These are phyloP conservation scores for Holtermanniella nyarrowii DNA, from an alignment of 768 basidiomycete genomes.

Conservation along the genomic window DNA sequence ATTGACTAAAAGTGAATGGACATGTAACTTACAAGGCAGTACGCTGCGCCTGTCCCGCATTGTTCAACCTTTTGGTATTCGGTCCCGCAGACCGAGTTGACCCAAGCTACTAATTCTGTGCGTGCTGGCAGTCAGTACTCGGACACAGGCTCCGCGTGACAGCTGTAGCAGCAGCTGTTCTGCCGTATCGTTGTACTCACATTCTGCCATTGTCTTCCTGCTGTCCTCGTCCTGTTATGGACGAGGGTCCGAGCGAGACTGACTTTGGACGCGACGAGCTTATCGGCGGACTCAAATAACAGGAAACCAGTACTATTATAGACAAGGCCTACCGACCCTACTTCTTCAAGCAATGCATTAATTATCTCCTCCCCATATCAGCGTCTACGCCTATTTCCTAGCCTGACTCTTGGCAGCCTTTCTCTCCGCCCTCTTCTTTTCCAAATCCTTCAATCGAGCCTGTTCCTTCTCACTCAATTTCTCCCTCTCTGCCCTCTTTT, in stretches of 20 bases:
- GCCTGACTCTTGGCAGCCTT: slow-evolving; percentile 35
- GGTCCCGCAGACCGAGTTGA: slow-evolving; percentile 72
- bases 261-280: too few species aligned
- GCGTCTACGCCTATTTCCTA: neutral
- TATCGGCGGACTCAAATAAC: too few species aligned
- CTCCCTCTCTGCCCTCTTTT: slow-evolving; percentile 33
- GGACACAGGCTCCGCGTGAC: too few species aligned
- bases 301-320: too few species aligned
- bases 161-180: too few species aligned
- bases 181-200: too few species aligned
- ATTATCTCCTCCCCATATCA: neutral
- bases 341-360: neutral
- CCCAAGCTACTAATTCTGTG: slow-evolving; percentile 80
- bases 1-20: neutral
- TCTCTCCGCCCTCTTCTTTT: slow-evolving; percentile 38
- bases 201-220: too few species aligned
- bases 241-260: too few species aligned
- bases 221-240: too few species aligned
- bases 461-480: slow-evolving; percentile 34
- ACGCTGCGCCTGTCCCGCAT: slow-evolving; percentile 63
- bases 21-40: slow-evolving; percentile 56
- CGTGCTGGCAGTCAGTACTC: slow-evolving; percentile 37
- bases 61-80: slow-evolving; percentile 87
- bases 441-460: slow-evolving; percentile 32
- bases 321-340: too few species aligned